Percentiles rank a stretch among this genome's conserved stretches.
These are phyloP conservation scores for Urostyla sp. DNA, from an alignment of 73 alveolate genomes.

Conservation along the genomic window DNA sequence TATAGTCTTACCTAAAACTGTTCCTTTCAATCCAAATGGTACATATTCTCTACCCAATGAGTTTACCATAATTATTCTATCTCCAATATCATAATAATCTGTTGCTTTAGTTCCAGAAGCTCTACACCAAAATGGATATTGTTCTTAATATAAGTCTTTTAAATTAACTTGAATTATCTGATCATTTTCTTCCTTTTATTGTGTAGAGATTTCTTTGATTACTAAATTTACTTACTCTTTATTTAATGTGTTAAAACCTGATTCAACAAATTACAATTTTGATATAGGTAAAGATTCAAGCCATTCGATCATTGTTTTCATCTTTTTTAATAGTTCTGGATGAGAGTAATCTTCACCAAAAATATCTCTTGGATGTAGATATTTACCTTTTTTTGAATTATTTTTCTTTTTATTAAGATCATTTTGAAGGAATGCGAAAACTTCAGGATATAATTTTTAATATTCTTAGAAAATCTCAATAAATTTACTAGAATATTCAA, in stretches of 20 bases:
- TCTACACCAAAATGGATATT: constrained; percentile 57
- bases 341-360: neutral
- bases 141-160: constrained; percentile 31
- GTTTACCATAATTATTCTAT: constrained; percentile 64
- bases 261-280: constrained; percentile 28
- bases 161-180: neutral
- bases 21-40: constrained; percentile 73
- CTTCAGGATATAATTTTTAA: constrained; percentile 39
- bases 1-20: constrained; percentile 64
- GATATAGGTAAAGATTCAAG: constrained; percentile 10
- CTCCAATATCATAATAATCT: constrained; percentile 53
- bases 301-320: constrained; percentile 42
- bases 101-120: constrained; percentile 15
- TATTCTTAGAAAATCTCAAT: constrained; percentile 40
- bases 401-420: too few relatives aligned
- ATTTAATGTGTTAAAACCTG: constrained; percentile 49
- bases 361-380: constrained; percentile 14
- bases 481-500: constrained; percentile 63
- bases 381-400: constrained; percentile 30
- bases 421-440: constrained; percentile 8
- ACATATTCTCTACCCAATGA: constrained; percentile 55
- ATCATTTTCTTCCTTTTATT: neutral
- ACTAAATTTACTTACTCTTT: neutral
- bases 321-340: constrained; percentile 17
- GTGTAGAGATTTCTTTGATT: neutral